These are phyloP conservation scores for Berkeleyomyces basicola DNA, from an alignment of 2,329 filamentous ascomycete genomes.

Conservation along the genomic window DNA sequence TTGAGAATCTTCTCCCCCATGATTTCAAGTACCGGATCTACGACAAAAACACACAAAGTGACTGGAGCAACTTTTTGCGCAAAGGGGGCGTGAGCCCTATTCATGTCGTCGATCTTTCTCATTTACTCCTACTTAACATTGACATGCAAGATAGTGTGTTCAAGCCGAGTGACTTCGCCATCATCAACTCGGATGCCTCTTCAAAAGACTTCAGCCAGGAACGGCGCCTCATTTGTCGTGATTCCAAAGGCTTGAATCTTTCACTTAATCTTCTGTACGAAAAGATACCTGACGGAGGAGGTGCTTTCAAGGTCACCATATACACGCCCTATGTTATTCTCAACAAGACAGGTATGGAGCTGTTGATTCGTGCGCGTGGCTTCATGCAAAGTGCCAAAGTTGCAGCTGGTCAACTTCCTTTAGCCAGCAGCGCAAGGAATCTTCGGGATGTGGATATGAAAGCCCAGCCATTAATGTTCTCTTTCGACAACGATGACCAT, in stretches of 20 bases:
- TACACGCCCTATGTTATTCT: constrained; percentile 90
- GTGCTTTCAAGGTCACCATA: constrained; percentile 87
- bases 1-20: constrained; percentile 88
- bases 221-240: constrained; percentile 61
- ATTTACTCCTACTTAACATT: constrained; percentile 78
- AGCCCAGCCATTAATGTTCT: constrained; percentile 88
- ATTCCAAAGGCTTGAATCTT: constrained; percentile 63
- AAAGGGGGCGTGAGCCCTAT: constrained; percentile 96
- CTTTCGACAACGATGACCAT: constrained; percentile 72
- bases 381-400: constrained; percentile 70
- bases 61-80: constrained; percentile 95
- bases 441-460: constrained; percentile 10
- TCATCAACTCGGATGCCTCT: constrained; percentile 79
- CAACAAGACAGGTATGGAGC: constrained; percentile 83
- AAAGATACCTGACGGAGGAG: constrained; percentile 76
- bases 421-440: background rate
- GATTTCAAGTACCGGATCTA: constrained; percentile 99
- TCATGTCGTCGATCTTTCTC: constrained; percentile 89
- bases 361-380: constrained; percentile 76
- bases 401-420: constrained; percentile 58
- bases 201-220: constrained; percentile 74
- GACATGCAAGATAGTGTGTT: constrained; percentile 95
- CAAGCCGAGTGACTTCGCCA: constrained; percentile 88
- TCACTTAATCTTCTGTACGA: constrained; percentile 82
- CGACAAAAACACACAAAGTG: constrained; percentile 95